Percentiles rank a stretch among this genome's conserved stretches.
Conservation (phyloP, 148 eudicot species). For the Rhododendron williamsianum region DNA sequence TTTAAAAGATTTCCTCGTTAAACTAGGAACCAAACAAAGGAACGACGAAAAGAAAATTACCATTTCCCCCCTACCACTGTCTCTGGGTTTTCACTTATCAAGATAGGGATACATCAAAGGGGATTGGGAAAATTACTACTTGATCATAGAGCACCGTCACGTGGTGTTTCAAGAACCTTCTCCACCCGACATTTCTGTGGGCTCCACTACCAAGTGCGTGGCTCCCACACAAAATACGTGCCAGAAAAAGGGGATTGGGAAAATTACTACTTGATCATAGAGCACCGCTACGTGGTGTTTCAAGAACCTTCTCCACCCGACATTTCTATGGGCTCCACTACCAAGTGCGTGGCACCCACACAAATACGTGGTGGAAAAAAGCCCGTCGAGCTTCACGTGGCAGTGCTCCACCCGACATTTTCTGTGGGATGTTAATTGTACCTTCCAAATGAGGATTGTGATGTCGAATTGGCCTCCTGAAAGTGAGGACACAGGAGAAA, state of each 20-base stretch:
- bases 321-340: neutral
- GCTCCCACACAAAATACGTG: neutral
- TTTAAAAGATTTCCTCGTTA: neutral
- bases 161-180: neutral
- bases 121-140: no score
- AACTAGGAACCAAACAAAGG: neutral
- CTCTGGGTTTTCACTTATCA: neutral
- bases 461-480: conserved; percentile 64
- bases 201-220: neutral
- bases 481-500: conserved; percentile 68
- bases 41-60: neutral
- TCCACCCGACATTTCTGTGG: neutral
- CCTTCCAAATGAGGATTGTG: conserved; percentile 95
- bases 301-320: neutral
- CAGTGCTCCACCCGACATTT: neutral
- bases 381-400: neutral
- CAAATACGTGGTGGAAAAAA: neutral
- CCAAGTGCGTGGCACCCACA: neutral
- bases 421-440: neutral
- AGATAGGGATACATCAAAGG: neutral
- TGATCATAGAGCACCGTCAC: neutral
- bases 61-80: neutral
- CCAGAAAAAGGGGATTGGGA: no score
- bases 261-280: neutral
- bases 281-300: neutral